Evolutionary conservation across 352 stramenopile genomes (phyloP).

Genomic region (Phytophthora capsici): DNA sequence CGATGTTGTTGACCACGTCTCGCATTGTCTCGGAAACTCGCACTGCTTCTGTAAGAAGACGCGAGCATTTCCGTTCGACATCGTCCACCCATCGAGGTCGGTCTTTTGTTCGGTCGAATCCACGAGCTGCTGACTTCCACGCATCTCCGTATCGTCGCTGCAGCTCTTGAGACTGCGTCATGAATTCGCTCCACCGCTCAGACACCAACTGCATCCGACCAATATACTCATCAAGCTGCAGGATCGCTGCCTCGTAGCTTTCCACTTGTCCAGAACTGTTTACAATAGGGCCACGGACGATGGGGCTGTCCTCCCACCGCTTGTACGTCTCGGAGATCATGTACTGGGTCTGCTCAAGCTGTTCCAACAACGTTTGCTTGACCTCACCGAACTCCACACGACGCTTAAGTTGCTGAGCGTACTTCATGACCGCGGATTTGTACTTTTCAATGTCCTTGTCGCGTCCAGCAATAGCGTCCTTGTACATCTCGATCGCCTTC

Average conservation of each 20-base stretch:
- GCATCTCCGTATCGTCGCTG: constrained; percentile 57
- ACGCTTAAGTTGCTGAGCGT: constrained; percentile 59
- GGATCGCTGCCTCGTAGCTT: constrained; percentile 32
- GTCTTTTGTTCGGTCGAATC: constrained; percentile 37
- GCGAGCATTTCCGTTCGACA: constrained; percentile 61
- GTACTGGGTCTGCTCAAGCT: constrained; percentile 79
- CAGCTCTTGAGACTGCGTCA: constrained; percentile 62
- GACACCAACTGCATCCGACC: constrained; percentile 60
- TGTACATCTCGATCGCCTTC: constrained; percentile 69
- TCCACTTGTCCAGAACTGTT: constrained; percentile 15
- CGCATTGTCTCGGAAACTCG: constrained; percentile 64
- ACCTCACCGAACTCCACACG: constrained; percentile 65
- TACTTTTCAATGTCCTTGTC: constrained; percentile 77
- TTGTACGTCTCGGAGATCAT: constrained; percentile 84
- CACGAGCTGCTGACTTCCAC: constrained; percentile 41
- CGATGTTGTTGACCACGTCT: constrained; percentile 59
- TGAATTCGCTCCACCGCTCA: constrained; percentile 60
- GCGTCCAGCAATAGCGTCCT: constrained; percentile 59
- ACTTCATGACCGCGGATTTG: constrained; percentile 53
- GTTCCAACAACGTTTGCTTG: constrained; percentile 75
- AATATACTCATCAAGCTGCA: constrained; percentile 69
- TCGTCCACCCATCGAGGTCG: constrained; percentile 60
- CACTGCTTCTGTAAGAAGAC: constrained; percentile 57
- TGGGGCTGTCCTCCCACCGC: constrained; percentile 66
- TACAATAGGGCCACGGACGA: constrained; percentile 30